These are phyloP conservation scores for Besnoitia besnoiti DNA, from an alignment of 169 alveolate species.

Conservation along the genomic window DNA sequence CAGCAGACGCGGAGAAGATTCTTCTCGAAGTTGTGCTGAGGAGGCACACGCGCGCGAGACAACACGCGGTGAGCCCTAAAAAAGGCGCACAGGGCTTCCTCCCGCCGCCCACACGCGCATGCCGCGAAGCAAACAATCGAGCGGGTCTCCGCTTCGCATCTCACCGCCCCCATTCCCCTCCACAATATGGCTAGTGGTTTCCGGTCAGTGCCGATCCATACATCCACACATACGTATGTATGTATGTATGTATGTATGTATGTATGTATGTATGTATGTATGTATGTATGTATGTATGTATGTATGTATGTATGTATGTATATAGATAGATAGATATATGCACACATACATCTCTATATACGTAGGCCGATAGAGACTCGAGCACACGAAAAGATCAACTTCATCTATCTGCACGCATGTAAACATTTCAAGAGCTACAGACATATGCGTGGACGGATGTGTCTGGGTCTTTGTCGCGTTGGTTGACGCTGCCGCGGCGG, in stretches of 20 bases:
- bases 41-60: not conserved
- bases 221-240: not conserved
- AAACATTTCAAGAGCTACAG: not conserved
- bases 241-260: no score
- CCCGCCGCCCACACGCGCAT: not conserved
- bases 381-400: not conserved
- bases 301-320: no score
- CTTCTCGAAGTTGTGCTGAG: conserved; percentile 82
- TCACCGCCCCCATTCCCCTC: not conserved
- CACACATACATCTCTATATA: no score
- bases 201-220: not conserved
- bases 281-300: no score
- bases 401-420: not conserved
- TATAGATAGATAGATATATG: no score
- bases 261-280: not conserved
- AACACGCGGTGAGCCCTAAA: no score
- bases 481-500: not conserved
- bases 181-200: not conserved
- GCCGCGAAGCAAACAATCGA: not conserved
- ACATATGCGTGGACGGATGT: not conserved
- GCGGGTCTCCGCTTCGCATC: not conserved
- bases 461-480: not conserved
- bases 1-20: conserved; percentile 80
- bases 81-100: no score
- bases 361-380: not conserved